Base-by-base conservation (phyloP, 257 asterid genomes). In the Datura wrightii region DNA sequence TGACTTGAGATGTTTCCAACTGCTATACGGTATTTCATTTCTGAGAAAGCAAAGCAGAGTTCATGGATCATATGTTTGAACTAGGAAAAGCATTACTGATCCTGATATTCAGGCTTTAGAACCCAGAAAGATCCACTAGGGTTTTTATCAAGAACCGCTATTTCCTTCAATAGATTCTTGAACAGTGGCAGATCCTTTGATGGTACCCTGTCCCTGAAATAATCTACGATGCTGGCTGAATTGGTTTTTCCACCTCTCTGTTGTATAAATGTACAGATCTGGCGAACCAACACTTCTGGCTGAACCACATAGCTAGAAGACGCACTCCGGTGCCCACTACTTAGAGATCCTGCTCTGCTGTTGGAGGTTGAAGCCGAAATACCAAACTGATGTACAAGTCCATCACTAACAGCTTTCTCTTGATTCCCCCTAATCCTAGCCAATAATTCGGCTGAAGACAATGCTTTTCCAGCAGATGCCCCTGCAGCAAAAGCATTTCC, bases 211-310 rank as follows among this genome's bases (percentile, higher is more conserved):
- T 93, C 95, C 87, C 86, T 93, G 86, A 94, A 96, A 85, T 94
- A 92, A 80, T 87, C 90, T 46, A 94, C 98, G 72, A 96, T 94
- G 87, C 90, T 86, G 58, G 91, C 90, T n/a, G 99, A 94, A 88
- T 90, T 91, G 41, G 95, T 84, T 34, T 90, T 89, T 80, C 99
- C 98, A 58, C 97, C 98, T 48, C 86, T 89, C 85, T 79, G 89
- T 86, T 94, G 99, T 86, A 97, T 92, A 85, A 94, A 97, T 8
- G 98, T 91, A 84, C 98, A 94, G 8, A 97, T 92, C 85, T 94
- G 96, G 67, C 98, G 98, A 88, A 95, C 92, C 87, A 97, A 87
- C 31, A 97, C 91, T 86, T 97, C 99, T 3, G 99, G 97, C 88
- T 89, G 97, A 52, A 89, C 90, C 74, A 87, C 86, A 2, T 84